Evolutionary conservation across 1,284 basidiomycete species (phyloP), one percentile per base, ranked within the genome.

Genomic region (Malassezia equina): DNA sequence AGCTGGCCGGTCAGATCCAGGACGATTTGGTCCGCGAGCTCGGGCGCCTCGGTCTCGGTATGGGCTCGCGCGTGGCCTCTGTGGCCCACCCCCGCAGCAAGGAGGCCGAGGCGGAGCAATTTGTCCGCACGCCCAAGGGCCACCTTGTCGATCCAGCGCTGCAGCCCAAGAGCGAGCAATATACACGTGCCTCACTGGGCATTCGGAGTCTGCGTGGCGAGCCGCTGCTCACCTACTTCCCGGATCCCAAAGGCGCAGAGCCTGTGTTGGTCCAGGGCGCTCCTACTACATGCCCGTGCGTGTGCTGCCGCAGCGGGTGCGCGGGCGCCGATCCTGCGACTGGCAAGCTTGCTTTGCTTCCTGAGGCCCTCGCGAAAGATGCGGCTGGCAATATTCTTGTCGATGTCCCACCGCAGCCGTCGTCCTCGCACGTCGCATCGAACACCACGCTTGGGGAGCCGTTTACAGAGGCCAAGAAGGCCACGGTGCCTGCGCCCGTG

Each of bases 181-280:
- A 21, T 13, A 21, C 29, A 2, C 43, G 50, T 15, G 49, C 49
- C 3, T 21, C 39, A 6, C 31, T 57, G 4, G 55, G 55, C 12
- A 48, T 57, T 24, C 55, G 55, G 28, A 52, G 49, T 15, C 33
- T 57, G 21, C 55, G 55, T n/a, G 55, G 55, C 17, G 55, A 57
- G 40, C 49, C 55, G 12, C 40, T 50, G 13, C 50, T 57, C 7
- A 47, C 49, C 21, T 52, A 57, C 45, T 57, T 57, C 25, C 55
- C 55, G 9, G 19, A 17, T 2, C 55, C 55, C 7, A 28, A 23
- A 6, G 36, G 33, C 23, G 55, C 55, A 12, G 45, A 47, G 27
- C 36, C 45, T 23, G 34, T 28, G 25, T 7, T 21, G 12, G 45
- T 57, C 17, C 29, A 36, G 8, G 49, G 49, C 32, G 13, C 9